Base-by-base conservation (phyloP, 169 alveolate species). In the Plasmodium gonderi region DNA sequence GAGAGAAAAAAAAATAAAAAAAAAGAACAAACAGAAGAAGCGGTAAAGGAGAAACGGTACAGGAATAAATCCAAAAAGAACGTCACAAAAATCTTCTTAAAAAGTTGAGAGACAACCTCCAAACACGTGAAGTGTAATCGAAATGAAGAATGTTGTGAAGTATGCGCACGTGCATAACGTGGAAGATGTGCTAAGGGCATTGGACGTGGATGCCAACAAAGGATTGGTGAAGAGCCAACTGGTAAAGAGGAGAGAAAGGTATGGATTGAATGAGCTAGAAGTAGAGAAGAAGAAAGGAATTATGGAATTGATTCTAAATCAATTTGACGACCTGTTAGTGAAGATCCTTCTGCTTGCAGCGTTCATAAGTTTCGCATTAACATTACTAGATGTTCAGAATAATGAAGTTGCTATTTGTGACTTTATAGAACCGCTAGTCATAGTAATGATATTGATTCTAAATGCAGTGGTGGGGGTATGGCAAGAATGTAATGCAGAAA, bases 401-500 rank as follows among this genome's bases (percentile, higher is more conserved):
- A 94, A 95, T 20, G 98, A 97, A 65, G 99, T 97, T 29, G 99
- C 99, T 29, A 65, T 98, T 65, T 95, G 99, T 1, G 99, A 99
- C 29, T 99, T 96, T 94, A 98, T 99, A 20, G 99, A 98, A 94
- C 99, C 99, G 33, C 94, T 98, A 47, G 99, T 99, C 14, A 98
- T 98, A 45, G 85, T 99, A 29, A 89, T 98, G 69, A 99, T 99
- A 29, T 96, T 99, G 49, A 92, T 99, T 11, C 96, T 98, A 11
- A 99, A 98, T 95, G 99, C 99, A 0, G 94, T 97, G 9, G 99
- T 99, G 20, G 99, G 99, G 0, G 99, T 98, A 29, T 98, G 99
- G 99, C 99, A 99, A 95, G 99, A 99, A 92, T 95, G 99, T 74
- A 98, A 98, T 81, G 99, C 99, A 8, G 99, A 99, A 95, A 97